Evolutionary conservation across 73 alveolate genomes (phyloP), one percentile per base, ranked within the genome.

Genomic region (Stentor coeruleus): DNA sequence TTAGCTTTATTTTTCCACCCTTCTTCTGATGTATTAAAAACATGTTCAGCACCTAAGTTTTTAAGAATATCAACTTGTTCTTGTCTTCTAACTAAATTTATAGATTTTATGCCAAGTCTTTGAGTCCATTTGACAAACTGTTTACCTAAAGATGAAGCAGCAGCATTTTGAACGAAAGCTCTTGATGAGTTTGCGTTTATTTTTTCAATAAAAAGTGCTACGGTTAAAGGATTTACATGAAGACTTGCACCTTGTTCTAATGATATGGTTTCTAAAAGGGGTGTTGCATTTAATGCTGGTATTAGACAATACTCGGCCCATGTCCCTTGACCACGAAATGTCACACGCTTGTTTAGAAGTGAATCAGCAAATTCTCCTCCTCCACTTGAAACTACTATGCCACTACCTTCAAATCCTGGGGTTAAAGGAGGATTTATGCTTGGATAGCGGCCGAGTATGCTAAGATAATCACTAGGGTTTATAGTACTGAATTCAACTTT

Each of bases 361-460:
- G 87, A 55, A 89, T 93, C 86, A 39, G 91, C 95, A 33, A 58
- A 66, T 35, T 74, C 42, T 58, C 94, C 94, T 30, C 96, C 91
- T 58, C 98, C 98, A 73, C 85, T 73, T 36, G 83, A 82, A 49
- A 93, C 90, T n/a, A 93, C 95, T 31, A 92, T 88, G 15, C 98
- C 98, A 35, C 92, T 74, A 20, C 95, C 98, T 83, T 93, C 98
- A 76, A 87, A 85, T 1, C 98, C 98, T 35, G 94, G 91, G n/a
- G 82, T 83, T 11, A 82, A 37, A 0, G 98, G 98, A 83, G 76
- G 87, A 2, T 74, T 81, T 35, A 74, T 76, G 38, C 42, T 55
- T 14, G 35, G 75, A 86, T 90, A 90, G 26, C 72, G 33, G 33
- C 96, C 97, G 35, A 77, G 38, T 3, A 86, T 41, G 55, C 38